These are phyloP conservation scores for Trichomonascus vanleenenianus DNA, from an alignment of 805 yeast species.

Conservation along the genomic window DNA sequence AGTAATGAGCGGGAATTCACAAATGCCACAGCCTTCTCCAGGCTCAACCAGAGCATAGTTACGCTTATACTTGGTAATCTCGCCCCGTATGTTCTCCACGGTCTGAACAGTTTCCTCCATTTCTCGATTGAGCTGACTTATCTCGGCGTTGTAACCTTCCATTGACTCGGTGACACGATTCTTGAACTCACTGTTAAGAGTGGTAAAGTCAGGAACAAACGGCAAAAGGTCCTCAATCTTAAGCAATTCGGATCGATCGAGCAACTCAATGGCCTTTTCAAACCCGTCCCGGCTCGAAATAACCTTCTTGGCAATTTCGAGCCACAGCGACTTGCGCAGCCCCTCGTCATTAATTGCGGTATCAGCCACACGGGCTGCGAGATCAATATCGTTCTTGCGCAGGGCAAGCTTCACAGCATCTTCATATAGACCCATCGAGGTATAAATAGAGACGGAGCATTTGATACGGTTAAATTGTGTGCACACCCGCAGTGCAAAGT, in stretches of 20 bases:
- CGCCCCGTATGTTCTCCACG: conserved; percentile 47
- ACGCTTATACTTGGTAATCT: conserved; percentile 43
- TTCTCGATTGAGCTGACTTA: conserved; percentile 59
- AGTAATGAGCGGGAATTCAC: conserved; percentile 60
- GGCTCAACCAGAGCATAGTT: conserved; percentile 67
- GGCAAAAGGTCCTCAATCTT: conserved; percentile 78
- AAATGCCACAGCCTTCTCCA: conserved; percentile 71
- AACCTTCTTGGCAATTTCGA: conserved; percentile 50
- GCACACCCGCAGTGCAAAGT: conserved; percentile 69
- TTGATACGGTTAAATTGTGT: conserved; percentile 48
- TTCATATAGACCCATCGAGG: conserved; percentile 60
- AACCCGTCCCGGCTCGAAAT: conserved; percentile 26
- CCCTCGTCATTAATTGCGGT: conserved; percentile 42
- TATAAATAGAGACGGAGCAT: conserved; percentile 67
- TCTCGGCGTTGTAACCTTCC: conserved; percentile 59
- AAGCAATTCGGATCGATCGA: conserved; percentile 26
- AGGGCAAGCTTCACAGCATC: conserved; percentile 77
- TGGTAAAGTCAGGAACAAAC: conserved; percentile 74
- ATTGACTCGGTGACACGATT: conserved; percentile 77
- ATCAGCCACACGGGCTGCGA: conserved; percentile 53
- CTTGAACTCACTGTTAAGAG: conserved; percentile 59
- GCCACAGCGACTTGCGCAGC: conserved; percentile 65
- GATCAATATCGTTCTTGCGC: conserved; percentile 46
- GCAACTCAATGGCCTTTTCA: conserved; percentile 23
- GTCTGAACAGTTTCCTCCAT: conserved; percentile 67